A percentile compares a stretch with the other conserved stretches of the same genome.
Evolutionary conservation across 2,329 filamentous ascomycete genomes (phyloP).

Genomic region (Colletotrichum kahawae): DNA sequence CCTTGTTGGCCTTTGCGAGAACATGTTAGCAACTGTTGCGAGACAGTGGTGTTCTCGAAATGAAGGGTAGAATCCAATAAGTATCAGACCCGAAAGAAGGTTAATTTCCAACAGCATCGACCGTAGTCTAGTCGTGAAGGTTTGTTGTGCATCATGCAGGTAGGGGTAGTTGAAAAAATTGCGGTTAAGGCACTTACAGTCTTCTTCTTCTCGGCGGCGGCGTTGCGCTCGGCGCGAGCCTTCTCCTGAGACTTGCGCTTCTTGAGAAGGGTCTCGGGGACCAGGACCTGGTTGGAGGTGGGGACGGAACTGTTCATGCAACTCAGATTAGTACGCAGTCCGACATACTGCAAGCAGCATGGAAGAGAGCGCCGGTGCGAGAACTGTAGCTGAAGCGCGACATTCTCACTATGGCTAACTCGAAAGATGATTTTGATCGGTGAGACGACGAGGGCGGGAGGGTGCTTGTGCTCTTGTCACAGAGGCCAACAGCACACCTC

Average conservation of each 20-base stretch:
- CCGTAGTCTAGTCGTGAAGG: conserved; percentile 89
- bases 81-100: conserved; percentile 99
- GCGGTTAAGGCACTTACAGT: conserved; percentile 70
- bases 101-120: conserved; percentile 97
- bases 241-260: conserved; percentile 99
- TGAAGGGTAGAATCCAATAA: conserved; percentile 34
- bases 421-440: conserved; percentile 81
- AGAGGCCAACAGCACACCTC: not conserved
- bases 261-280: conserved; percentile 99
- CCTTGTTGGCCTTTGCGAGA: conserved; percentile 83
- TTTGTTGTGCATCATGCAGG: conserved; percentile 85
- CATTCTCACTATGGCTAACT: conserved; percentile 93
- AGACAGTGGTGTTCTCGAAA: conserved; percentile 20
- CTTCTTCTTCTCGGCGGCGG: conserved; percentile 85
- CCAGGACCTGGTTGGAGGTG: conserved; percentile 92
- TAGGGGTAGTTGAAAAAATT: not conserved
- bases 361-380: conserved; percentile 80
- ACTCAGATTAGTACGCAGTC: conserved; percentile 83
- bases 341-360: conserved; percentile 64
- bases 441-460: conserved; percentile 53
- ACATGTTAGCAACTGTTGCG: not conserved
- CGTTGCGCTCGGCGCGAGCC: conserved; percentile 86
- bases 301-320: conserved; percentile 76
- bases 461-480: conserved; percentile 19
- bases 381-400: conserved; percentile 91